Conservation (phyloP, 2,329 filamentous ascomycete species). For the Ophiostoma himal-ulmi region DNA sequence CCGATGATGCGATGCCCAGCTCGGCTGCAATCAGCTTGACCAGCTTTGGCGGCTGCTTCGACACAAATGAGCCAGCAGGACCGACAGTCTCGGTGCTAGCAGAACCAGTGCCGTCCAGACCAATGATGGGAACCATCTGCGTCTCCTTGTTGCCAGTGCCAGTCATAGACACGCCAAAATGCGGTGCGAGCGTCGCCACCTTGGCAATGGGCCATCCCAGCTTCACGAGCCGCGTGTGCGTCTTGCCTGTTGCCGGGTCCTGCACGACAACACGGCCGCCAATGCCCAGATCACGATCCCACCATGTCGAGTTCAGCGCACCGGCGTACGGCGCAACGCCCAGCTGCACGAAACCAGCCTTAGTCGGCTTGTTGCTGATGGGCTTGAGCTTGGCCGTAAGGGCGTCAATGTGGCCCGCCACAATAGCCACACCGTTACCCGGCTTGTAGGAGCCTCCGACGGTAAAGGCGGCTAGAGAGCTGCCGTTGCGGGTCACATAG, state of each 20-base stretch:
- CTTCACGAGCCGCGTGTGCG: slow-evolving; percentile 76
- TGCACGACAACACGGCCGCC: slow-evolving; percentile 84
- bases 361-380: slow-evolving; percentile 74
- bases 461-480: slow-evolving; percentile 37
- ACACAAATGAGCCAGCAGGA: slow-evolving; percentile 64
- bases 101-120: slow-evolving; percentile 67
- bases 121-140: slow-evolving; percentile 89
- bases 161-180: slow-evolving; percentile 75
- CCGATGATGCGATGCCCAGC: slow-evolving; percentile 59
- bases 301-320: slow-evolving; percentile 84
- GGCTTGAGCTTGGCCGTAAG: slow-evolving; percentile 89
- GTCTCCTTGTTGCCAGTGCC: slow-evolving; percentile 76
- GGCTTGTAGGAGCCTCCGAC: slow-evolving; percentile 35
- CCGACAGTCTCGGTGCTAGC: slow-evolving; percentile 45
- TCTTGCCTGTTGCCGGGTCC: slow-evolving; percentile 66
- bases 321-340: slow-evolving; percentile 92
- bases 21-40: slow-evolving; percentile 76
- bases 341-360: slow-evolving; percentile 80
- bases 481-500: slow-evolving; percentile 35
- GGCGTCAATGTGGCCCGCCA: slow-evolving; percentile 90
- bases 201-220: slow-evolving; percentile 89
- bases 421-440: slow-evolving; percentile 37
- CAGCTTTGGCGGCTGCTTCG: slow-evolving; percentile 77
- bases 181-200: slow-evolving; percentile 85
- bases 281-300: slow-evolving; percentile 89